Percentiles rank a stretch among this genome's conserved stretches.
Conservation (phyloP, 495 filamentous ascomycete genomes). For the Aspergillus campestris region DNA sequence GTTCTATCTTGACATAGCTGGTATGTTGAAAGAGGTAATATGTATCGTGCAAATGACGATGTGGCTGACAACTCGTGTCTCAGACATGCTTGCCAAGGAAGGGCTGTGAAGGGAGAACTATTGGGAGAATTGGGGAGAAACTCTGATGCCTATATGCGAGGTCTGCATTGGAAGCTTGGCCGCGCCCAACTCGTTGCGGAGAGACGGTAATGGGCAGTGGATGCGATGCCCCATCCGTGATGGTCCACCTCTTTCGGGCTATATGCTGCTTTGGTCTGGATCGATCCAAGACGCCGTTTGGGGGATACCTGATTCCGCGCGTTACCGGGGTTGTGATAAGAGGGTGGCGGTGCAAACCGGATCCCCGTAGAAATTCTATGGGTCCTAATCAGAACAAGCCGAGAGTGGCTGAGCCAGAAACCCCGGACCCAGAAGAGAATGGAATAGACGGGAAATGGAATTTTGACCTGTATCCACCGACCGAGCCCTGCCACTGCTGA, state of each 20-base stretch:
- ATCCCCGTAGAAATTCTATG: not conserved
- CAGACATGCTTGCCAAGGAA: constrained; percentile 34
- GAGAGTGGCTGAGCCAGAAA: constrained; percentile 1
- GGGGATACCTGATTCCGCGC: no score
- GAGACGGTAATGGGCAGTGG: no score
- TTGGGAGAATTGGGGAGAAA: constrained; percentile 3
- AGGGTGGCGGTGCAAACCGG: constrained; percentile 1
- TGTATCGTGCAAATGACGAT: not conserved
- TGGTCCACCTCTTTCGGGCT: no score
- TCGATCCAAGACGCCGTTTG: no score
- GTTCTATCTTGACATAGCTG: constrained; percentile 85
- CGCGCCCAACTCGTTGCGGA: not conserved
- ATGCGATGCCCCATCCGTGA: no score
- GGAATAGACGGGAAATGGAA: not conserved
- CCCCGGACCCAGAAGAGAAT: not conserved
- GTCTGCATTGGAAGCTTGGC: not conserved
- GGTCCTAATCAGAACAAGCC: not conserved
- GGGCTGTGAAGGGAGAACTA: constrained; percentile 17
- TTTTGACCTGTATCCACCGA: no score
- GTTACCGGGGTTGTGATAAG: not conserved
- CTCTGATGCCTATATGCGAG: constrained; percentile 14
- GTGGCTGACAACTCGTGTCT: not conserved
- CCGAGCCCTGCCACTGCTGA: no score
- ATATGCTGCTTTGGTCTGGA: no score
- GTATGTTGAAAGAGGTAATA: constrained; percentile 30